Base-by-base conservation (phyloP, 352 stramenopile species). In the Aphanomyces euteiches region DNA sequence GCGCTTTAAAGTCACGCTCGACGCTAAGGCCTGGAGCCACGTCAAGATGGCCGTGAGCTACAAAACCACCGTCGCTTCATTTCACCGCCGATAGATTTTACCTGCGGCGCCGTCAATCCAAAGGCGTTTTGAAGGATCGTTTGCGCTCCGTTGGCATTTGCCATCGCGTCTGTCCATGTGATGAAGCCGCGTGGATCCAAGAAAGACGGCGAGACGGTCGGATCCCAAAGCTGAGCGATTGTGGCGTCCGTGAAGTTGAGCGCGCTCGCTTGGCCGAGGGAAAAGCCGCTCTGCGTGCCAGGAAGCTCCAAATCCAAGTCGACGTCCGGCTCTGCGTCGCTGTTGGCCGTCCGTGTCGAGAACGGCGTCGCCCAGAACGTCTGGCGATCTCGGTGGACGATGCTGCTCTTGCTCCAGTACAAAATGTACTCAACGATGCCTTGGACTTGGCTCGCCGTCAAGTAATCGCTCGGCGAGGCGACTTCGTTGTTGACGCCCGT, bases 401-500 rank as follows among this genome's bases (percentile, higher is more conserved):
- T 75, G 4, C 54, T 53, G n/a, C 73, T 81, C 48, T 77, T 64
- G 0, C 81, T 74, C 83, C 85, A 92, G 0, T 67, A 53, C 15
- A 90, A 71, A 1, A 92, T 71, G 50, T 90, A 90, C 17, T 83
- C 73, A 1, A 83, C 82, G 0, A 92, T 67, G 50, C 75, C 80
- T 48, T 89, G 67, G 17, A 92, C 53, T 60, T 92, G 85, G 0
- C 54, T 73, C 1, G 76, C 75, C 1, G 85, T 92, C 56, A 92
- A 40, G 47, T 77, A 90, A 71, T 92, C 79, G 5, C 40, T 72
- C 1, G 59, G 39, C 1, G 70, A 41, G 0, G 79, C 85, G 3
- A 92, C 77, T 36, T 92, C 85, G 40, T 83, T 80, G 61, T 90
- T 90, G 3, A 92, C 81, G 0, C 82, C 77, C 1, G 79, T 69